phyloP scores from a whole-genome alignment of 148 eudicot species.

The Diospyros lotus region DNA sequence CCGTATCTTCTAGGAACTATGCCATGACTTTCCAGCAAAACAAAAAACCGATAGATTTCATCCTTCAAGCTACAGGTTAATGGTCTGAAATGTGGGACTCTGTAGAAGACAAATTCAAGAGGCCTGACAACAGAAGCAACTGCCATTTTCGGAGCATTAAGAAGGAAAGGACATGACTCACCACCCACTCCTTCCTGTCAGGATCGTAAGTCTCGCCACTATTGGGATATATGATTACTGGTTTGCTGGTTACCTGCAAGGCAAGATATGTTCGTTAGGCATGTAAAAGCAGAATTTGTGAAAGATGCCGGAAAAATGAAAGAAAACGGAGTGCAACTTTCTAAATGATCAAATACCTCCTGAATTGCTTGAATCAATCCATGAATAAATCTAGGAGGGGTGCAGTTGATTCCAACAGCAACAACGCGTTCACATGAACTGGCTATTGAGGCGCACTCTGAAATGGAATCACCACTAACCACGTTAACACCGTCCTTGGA shows the following conservation, averaged over 20 bases:
- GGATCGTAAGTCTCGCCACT: constrained; percentile 63
- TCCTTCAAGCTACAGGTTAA: not conserved
- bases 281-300: not conserved
- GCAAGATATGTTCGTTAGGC: not conserved
- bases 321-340: not conserved
- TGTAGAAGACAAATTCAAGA: not conserved
- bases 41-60: not conserved
- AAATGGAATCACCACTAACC: constrained; percentile 48
- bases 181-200: constrained; percentile 54
- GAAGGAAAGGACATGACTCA: constrained; percentile 16
- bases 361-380: constrained; percentile 40
- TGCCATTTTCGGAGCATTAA: not conserved
- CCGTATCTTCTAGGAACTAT: not conserved
- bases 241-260: constrained; percentile 45
- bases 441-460: constrained; percentile 55
- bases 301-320: too few relatives aligned
- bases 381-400: constrained; percentile 56
- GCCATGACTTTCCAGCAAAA: not conserved
- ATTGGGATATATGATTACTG: constrained; percentile 60
- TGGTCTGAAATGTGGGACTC: not conserved
- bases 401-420: constrained; percentile 67
- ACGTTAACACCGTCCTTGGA: constrained; percentile 50
- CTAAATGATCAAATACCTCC: constrained; percentile 27
- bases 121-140: not conserved
- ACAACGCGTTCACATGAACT: constrained; percentile 48